These are phyloP conservation scores for Skeletonema menzelii DNA, from an alignment of 108 stramenopile genomes.

Conservation along the genomic window DNA sequence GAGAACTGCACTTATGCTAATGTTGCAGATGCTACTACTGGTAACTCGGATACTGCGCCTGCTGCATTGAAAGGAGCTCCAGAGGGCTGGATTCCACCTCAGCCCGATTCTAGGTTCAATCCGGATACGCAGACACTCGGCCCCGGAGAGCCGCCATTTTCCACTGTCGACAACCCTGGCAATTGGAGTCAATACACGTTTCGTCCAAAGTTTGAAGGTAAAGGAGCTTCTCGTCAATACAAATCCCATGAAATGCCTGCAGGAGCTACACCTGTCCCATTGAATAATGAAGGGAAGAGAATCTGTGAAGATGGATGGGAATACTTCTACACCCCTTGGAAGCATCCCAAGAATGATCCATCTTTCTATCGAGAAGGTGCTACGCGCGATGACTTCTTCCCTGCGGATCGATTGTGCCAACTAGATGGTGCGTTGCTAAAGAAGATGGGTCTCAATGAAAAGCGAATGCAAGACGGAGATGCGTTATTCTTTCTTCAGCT, in stretches of 20 bases:
- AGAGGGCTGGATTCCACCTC: background rate
- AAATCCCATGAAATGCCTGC: slow-evolving; percentile 9
- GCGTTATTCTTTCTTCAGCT: slow-evolving; percentile 11
- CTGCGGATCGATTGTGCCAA: background rate
- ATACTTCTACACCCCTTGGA: slow-evolving; percentile 6
- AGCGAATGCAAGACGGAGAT: slow-evolving; percentile 13
- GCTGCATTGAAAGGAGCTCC: too few relatives aligned
- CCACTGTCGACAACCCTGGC: slow-evolving; percentile 2
- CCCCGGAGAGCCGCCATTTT: slow-evolving; percentile 1
- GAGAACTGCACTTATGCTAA: too few relatives aligned
- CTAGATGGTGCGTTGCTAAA: slow-evolving; percentile 6
- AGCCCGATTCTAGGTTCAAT: background rate
- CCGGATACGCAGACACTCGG: background rate
- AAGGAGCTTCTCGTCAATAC: background rate
- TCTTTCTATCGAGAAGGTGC: background rate
- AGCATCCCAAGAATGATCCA: background rate
- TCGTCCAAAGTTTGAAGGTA: slow-evolving; percentile 2
- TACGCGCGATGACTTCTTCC: background rate
- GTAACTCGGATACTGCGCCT: too few relatives aligned
- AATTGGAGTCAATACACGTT: slow-evolving; percentile 1
- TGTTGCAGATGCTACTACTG: too few relatives aligned
- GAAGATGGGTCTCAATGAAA: slow-evolving; percentile 6
- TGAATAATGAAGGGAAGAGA: slow-evolving; percentile 5
- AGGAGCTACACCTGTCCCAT: slow-evolving; percentile 17
- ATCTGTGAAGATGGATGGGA: background rate